phyloP scores from a whole-genome alignment of 2,329 filamentous ascomycete species.

The Botrytis byssoidea region DNA sequence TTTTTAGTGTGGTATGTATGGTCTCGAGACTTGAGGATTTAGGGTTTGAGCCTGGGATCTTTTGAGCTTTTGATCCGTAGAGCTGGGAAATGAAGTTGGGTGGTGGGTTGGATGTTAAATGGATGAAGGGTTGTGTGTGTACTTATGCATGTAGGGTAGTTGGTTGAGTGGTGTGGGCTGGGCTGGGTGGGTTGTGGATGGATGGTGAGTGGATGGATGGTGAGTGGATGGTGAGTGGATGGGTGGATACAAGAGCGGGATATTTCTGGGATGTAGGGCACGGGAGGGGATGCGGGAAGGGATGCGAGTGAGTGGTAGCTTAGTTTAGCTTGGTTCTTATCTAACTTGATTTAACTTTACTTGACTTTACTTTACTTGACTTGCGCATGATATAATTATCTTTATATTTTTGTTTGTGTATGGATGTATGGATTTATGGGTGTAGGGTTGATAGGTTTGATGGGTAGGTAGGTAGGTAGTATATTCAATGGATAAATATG shows the following conservation, averaged over 20 bases:
- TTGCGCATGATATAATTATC: neutral
- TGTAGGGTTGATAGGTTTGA: neutral
- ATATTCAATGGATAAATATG: neutral
- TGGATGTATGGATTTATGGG: neutral
- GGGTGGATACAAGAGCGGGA: neutral
- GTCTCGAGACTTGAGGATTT: neutral
- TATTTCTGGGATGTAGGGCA: neutral
- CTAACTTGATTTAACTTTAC: neutral
- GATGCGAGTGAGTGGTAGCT: neutral
- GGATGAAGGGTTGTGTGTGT: neutral
- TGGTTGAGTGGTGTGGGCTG: neutral
- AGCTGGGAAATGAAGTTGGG: neutral
- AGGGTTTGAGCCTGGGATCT: neutral
- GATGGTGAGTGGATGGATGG: neutral
- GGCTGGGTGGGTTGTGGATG: neutral
- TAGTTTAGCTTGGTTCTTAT: neutral
- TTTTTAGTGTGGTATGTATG: neutral
- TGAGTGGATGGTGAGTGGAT: neutral
- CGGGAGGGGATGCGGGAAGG: too few relatives aligned
- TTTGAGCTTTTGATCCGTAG: neutral
- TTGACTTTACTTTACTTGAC: neutral
- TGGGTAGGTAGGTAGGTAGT: neutral
- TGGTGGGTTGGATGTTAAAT: neutral
- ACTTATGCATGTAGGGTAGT: neutral
- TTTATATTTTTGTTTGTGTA: neutral